Evolutionary conservation across 768 basidiomycete genomes (phyloP).

Genomic region (Leccinum pellstonianum): DNA sequence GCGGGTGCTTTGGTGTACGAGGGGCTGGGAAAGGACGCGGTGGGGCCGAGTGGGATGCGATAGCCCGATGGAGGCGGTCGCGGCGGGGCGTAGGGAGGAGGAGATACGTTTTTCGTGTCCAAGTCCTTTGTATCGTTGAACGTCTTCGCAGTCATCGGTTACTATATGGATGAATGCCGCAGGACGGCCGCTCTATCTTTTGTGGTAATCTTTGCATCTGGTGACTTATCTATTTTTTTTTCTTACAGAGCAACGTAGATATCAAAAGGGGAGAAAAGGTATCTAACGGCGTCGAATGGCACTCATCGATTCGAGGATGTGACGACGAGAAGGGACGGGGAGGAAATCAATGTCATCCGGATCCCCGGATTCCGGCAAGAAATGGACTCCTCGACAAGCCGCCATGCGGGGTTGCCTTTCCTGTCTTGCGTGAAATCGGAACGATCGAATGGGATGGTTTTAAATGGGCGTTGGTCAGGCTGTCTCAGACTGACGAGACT

Average conservation of each 20-base stretch:
- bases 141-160: background rate
- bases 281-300: too few species aligned
- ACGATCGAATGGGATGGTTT: background rate
- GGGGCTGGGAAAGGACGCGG: constrained; percentile 39
- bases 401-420: constrained; percentile 16
- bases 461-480: constrained; percentile 11
- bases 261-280: constrained; percentile 10
- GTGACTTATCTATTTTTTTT: background rate
- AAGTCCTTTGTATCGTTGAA: constrained; percentile 12
- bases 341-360: too few species aligned
- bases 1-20: constrained; percentile 49
- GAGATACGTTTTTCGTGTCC: constrained; percentile 12
- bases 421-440: background rate
- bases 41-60: constrained; percentile 52
- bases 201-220: too few species aligned
- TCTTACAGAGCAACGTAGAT: constrained; percentile 10
- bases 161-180: too few species aligned
- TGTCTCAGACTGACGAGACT: too few species aligned
- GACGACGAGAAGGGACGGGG: too few species aligned
- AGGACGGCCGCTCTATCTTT: too few species aligned
- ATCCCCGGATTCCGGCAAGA: too few species aligned
- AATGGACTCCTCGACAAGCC: constrained; percentile 19
- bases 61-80: constrained; percentile 60
- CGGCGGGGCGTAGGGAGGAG: constrained; percentile 20
- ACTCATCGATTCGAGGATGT: too few species aligned